Base-by-base conservation (phyloP, 2,329 filamentous ascomycete genomes). In the Rachicladosporium sp. region DNA sequence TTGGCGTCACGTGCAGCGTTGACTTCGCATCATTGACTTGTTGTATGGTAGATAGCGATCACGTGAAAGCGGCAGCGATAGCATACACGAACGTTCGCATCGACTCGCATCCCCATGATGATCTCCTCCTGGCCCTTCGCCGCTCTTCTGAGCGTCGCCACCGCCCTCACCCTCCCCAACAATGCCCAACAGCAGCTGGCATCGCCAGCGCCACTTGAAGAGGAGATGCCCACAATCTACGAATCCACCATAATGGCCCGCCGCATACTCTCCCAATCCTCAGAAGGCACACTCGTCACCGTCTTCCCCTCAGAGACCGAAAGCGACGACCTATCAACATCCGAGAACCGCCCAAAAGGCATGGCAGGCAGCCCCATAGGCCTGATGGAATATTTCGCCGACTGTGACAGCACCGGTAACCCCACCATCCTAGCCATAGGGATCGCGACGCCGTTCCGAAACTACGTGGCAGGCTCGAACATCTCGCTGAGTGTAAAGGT, bases 201-300 rank as follows among this genome's bases (percentile, higher is more conserved):
- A 31, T 37, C 39, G 12, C 36, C 37, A 35, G 34, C 35, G 11
- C 40, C 40, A 6, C 12, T 35, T 9, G 40, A 37, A 12, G 27
- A 42, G 3, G 23, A 35, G 29, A 85, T 93, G 50, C 89, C 91
- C 1, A 83, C 85, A 4, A 75, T 84, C 47, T 80, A 84, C 55
- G 83, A 94, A 61, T 94, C 88, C 6, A 84, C 89, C 42, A 72
- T 95, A 38, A 78, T 91, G 58, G 91, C 81, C 36, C 82, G 91
- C n/a, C 82, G 88, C 42, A 82, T 96, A 52, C 76, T 96, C 36
- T 80, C 78, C 35, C 72, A 89, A 23, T 82, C 82, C 38, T 80
- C 78, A 35, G 75, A 91, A 31, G 87, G 80, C 44, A 86, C 82
- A 3, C 71, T 94, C 34, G 82, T 86, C 3, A 94, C 88, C 49